Evolutionary conservation across 805 yeast genomes (phyloP), one percentile per base, ranked within the genome.

Genomic region (Candida boleticola): DNA sequence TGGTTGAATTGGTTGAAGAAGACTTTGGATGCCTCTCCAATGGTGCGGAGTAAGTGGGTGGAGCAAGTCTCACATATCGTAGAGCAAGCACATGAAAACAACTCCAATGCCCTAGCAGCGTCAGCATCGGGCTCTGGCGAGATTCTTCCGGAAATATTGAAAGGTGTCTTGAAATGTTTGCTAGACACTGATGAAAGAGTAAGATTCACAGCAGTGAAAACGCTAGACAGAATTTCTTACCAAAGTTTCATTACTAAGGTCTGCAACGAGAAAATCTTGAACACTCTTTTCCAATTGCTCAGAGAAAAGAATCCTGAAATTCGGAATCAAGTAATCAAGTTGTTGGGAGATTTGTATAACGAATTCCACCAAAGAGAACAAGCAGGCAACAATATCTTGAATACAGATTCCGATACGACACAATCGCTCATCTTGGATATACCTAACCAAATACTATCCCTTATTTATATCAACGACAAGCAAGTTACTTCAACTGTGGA

Each of bases 111-210:
- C 2, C 61, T 71, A 4, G 21, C 41, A 1, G 18, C 6, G 3
- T n/a, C 17, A 16, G 18, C 16, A 21, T 22, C 9, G 16, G 3
- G 13, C 13, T 14, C 17, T 11, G 13, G 19, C 10, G 41, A 38
- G 9, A 55, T 59, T 5, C 50, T 70, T 29, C 46, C 63, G 33
- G 35, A 29, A 21, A 10, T 38, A 10, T 9, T 38, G 4, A 73
- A 69, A 43, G 86, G 90, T 1, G 51, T 87, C 9, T 66, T 79
- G 14, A 84, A 84, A 51, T 80, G 90, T 27, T 66, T 89, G 20
- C 70, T 85, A 29, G 97, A 89, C 62, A 66, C 82, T 0, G 89
- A 86, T 52, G 92, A 84, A 44, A 74, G 69, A 29, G 95, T 88
- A 2, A 73, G 97, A 49, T 64, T 78, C 26, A 61, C 73, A 1